Base-by-base conservation (phyloP, 805 yeast genomes). In the Vanderwaltozyma polyspora region DNA sequence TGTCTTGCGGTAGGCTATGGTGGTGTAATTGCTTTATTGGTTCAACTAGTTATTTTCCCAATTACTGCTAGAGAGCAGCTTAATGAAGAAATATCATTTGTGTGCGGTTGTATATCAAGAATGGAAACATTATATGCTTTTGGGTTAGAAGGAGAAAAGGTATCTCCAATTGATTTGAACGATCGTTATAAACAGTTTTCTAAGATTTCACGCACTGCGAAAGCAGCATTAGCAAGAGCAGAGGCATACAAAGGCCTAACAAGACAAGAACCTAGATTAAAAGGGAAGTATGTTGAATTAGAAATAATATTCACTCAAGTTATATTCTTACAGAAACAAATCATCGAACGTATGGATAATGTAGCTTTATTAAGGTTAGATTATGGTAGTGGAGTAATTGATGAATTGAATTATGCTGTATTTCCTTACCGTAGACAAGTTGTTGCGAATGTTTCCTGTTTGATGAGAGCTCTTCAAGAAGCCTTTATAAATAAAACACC, bases 1-100 rank as follows among this genome's bases (percentile, higher is more conserved):
- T 66, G 72, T 45, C 38, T 70, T 6, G 70, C 75, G 0, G 66
- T 68, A 51, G 59, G 68, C 3, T 62, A 68, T 41, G 76, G 76
- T 34, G 72, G 74, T 17, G 60, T 59, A 4, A 60, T 64, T 6
- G 72, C 74, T 0, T 36, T 68, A 30, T 26, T 66, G 7, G 68
- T 68, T 11, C 75, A 70, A 38, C 42, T 67, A 6, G 34, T 57
- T 0, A 43, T 70, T 28, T 70, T 67, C 40, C 76, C 76, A 0
- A 59, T 62, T 6, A 66, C 61, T 32, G 73, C 75, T 0, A 51
- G 74, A 32, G 69, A 62, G 32, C 66, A 63, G 40, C 32, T 70
- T 27, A 57, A 59, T 18, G 54, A 55, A 22, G 71, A 67, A 38
- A 54, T 70, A 22, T 57, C 68, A 0, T 52, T 49, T 31, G 59